Conservation (phyloP, 1,139 yeast genomes). For the Williopsis jadinii region DNA sequence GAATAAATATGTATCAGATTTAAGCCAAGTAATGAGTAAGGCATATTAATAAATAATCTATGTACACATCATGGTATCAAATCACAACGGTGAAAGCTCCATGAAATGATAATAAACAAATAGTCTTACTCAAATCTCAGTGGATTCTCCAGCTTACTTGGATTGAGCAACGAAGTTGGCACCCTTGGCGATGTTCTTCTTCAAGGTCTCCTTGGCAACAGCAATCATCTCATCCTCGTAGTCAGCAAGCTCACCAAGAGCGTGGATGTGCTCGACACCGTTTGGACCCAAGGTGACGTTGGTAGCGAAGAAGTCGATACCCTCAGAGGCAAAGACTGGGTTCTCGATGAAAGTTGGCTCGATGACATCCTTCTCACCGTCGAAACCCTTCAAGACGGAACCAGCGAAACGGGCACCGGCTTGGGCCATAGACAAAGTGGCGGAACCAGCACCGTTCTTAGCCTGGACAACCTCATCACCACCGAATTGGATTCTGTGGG, state of each 20-base stretch:
- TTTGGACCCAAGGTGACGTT: constrained; percentile 83
- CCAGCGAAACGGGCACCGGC: constrained; percentile 96
- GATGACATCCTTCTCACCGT: constrained; percentile 60
- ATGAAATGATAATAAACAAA: too few relatives aligned
- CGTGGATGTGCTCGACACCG: constrained; percentile 78
- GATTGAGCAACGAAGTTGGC: constrained; percentile 27
- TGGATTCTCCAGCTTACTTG: constrained; percentile 8
- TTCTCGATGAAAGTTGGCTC: constrained; percentile 80
- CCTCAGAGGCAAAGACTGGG: constrained; percentile 77
- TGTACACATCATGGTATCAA: too few relatives aligned
- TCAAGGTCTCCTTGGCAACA: constrained; percentile 79
- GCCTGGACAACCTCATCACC: constrained; percentile 99
- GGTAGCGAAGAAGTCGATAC: constrained; percentile 89
- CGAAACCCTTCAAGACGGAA: constrained; percentile 72
- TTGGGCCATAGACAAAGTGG: constrained; percentile 97
- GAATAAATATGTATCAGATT: too few relatives aligned
- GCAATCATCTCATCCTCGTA: constrained; percentile 72
- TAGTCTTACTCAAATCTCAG: too few relatives aligned
- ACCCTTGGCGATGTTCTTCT: constrained; percentile 70
- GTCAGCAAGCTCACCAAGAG: constrained; percentile 47
- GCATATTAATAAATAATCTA: too few relatives aligned
- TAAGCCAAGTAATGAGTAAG: too few relatives aligned
- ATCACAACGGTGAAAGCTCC: too few relatives aligned
- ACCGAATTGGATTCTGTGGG: constrained; percentile 95
- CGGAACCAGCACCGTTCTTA: constrained; percentile 98